Evolutionary conservation across 257 asterid genomes (phyloP), one percentile per base, ranked within the genome.

Genomic region (Nicotiana attenuata): DNA sequence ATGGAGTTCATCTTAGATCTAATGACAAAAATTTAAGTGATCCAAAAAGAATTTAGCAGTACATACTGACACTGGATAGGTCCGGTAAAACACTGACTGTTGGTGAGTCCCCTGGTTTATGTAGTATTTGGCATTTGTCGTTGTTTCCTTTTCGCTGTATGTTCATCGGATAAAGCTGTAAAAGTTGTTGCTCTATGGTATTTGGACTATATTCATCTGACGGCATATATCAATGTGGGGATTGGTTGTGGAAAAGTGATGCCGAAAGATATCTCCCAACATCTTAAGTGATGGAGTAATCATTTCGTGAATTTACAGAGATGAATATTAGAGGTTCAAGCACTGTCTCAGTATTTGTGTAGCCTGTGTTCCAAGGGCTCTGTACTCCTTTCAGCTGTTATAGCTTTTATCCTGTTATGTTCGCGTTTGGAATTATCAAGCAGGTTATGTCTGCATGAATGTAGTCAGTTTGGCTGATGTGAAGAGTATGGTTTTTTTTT

Each of bases 21-120:
- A 50, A 56, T 73, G 79, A 73, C 2, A 28, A 19, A 24, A 28
- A 47, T 50, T 50, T 73, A 73, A 14, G 79, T 50, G 13, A 73
- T 73, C 63, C 41, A 47, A 73, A 71, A 73, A 50, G 63, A 47
- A 50, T 71, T 71, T 71, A 71, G 60, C 79, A 17, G 79, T 73
- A 73, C 60, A 73, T 73, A 73, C 61, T 73, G 79, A 50, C 61
- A 47, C 35, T 73, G 79, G 61, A 73, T 73, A 73, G 79, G 79
- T 73, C 79, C 61, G 8, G 61, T 73, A 38, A 73, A 38, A 73
- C 24, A 73, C 78, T 7, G 79, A 52, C 79, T 28, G 79, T 73
- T 73, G 79, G 61, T 47, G 79, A 73, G 79, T 24, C 41, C 79
- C 63, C 16, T 50, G 79, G 63, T 73, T 73, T 24, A 73, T 73